Evolutionary conservation across 2,329 filamentous ascomycete species (phyloP), one percentile per base, ranked within the genome.

Genomic region (Rachicladosporium sp.): DNA sequence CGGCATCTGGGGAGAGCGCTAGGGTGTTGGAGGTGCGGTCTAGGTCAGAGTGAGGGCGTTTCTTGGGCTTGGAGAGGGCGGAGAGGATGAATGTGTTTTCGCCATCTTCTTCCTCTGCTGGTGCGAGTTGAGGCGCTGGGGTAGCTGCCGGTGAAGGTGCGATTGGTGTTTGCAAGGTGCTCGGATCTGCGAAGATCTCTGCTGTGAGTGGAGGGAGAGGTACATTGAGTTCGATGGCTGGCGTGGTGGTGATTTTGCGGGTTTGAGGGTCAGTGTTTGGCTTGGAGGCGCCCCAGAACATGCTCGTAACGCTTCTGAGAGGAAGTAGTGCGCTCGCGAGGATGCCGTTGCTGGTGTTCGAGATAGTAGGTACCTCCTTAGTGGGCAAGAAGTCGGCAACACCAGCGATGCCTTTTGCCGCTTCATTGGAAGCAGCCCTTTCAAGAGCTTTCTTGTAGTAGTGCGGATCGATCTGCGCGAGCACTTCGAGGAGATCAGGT

Each of bases 401-500:
- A 19, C 3, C 15, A 19, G 15, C 15, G 11, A 29, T 34, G 34
- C 37, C 36, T 33, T 36, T 33, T 11, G 38, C 38, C 15, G 36
- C 38, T 29, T 35, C 36, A 30, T 33, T 35, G 9, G 35, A 38
- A 6, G 37, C 35, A 8, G 40, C 13, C 27, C 47, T 42, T 27
- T 33, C 37, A 13, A 37, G 12, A 30, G 41, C 36, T 31, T 44
- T 39, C 41, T 43, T 31, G 39, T 8, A 31, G 29, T 31, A 38
- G 31, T 45, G 46, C 7, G 53, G 48, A 31, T 60, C 56, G 30
- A 58, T 48, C 35, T 53, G 45, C 6, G 66, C 62, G 41, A 81
- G 68, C 29, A 82, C 71, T 40, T 87, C 78, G 44, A 79, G 69
- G 61, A 89, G 72, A 42, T 78, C 85, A 6, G 82, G 85, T 0